Base-by-base conservation (phyloP, 352 stramenopile genomes). In the Globisporangium acanthophoron region DNA sequence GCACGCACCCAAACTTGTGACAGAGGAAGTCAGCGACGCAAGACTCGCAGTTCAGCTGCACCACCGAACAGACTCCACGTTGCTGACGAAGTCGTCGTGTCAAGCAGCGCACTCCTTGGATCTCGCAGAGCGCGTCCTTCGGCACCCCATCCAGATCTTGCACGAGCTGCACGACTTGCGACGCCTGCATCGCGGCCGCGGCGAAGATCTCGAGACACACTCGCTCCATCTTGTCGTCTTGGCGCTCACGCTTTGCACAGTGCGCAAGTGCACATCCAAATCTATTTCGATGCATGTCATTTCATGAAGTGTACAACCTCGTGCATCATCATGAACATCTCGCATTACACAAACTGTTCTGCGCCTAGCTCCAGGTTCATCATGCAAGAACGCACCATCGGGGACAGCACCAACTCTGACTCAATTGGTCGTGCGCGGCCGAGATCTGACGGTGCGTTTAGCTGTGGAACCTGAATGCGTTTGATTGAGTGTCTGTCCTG, bases 21-120 rank as follows among this genome's bases (percentile, higher is more conserved):
- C 74, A 88, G 3, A 91, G 61, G 62, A 88, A 88, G 5, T 66
- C 67, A 2, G 73, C 70, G n/a, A 91, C 73, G 0, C 13, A 45
- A 5, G 66, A 55, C 13, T 85, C 78, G 45, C 78, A 89, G 39
- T 41, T 70, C 45, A 88, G 54, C 9, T 78, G 66, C 0, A 78
- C 70, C 11, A 48, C 46, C 12, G 54, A 64, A 13, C 45, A 60
- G n/a, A 59, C 47, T 8, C 46, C 31, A 16, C 37, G 21, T 37
- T 37, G 39, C 12, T 64, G 47, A 2, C 43, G 50, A 39, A 41
- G 44, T 15, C 48, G 24, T 11, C 48, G 52, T n/a, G 40, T 24
- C 18, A 16, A 12, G 11, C 43, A 15, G 24, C 43, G 49, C n/a
- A 48, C 24, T 27, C 76, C 57, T 21, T 73, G 65, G 47, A 90